These are phyloP conservation scores for Oleoguttula mirabilis DNA, from an alignment of 495 filamentous ascomycete species.

Conservation along the genomic window DNA sequence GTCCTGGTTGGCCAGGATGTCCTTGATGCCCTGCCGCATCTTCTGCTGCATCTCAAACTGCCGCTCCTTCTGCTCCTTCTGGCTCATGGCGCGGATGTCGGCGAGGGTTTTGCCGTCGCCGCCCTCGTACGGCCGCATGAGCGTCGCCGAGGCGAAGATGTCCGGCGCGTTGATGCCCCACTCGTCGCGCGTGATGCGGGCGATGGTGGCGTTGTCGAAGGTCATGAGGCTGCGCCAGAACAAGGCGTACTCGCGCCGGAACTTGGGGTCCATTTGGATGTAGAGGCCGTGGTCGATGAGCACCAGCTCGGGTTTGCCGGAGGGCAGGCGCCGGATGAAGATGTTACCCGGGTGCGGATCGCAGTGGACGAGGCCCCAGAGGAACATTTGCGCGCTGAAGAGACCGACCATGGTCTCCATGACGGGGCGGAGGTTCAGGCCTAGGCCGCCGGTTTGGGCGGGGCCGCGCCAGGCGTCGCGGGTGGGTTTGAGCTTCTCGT, in stretches of 20 bases:
- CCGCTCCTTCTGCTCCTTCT: constrained; percentile 46
- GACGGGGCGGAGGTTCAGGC: constrained; percentile 65
- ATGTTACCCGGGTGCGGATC: constrained; percentile 97
- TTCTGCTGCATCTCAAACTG: constrained; percentile 76
- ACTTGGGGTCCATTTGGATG: constrained; percentile 72
- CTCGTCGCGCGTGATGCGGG: constrained; percentile 45
- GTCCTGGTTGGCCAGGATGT: constrained; percentile 75
- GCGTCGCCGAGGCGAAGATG: constrained; percentile 78
- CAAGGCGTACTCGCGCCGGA: constrained; percentile 75
- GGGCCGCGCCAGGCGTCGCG: constrained; percentile 66
- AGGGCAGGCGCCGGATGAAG: constrained; percentile 75
- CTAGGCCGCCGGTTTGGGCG: constrained; percentile 62
- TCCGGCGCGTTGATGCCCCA: constrained; percentile 88
- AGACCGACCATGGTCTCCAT: constrained; percentile 95
- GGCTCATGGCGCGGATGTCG: constrained; percentile 36
- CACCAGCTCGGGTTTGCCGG: constrained; percentile 73
- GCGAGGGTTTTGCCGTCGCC: constrained; percentile 55
- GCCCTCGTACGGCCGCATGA: constrained; percentile 82
- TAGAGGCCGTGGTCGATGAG: constrained; percentile 96
- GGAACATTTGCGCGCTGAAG: constrained; percentile 93
- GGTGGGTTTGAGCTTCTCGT: constrained; percentile 58
- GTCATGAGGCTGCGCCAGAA: constrained; percentile 93
- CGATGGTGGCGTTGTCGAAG: constrained; percentile 76
- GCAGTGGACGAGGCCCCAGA: constrained; percentile 87
- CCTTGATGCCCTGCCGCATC: constrained; percentile 70